phyloP scores from a whole-genome alignment of 2,329 filamentous ascomycete genomes.

The Orbilia javanica region DNA sequence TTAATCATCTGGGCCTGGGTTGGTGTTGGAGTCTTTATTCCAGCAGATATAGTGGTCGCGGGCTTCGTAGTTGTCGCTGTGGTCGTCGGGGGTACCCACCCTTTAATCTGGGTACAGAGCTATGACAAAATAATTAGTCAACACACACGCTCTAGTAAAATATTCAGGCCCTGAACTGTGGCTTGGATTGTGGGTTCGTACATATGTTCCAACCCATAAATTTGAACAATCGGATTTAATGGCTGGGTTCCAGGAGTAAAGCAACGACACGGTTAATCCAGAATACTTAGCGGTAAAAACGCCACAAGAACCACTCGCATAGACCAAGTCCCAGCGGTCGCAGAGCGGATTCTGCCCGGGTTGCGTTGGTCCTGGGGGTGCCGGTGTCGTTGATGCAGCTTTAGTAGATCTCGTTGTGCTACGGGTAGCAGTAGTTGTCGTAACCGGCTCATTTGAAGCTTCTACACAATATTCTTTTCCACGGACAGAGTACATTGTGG shows the following conservation, averaged over 20 bases:
- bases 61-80: not conserved
- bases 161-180: not conserved
- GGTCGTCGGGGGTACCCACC: conserved; percentile 13
- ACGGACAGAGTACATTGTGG: no score
- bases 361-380: conserved; percentile 24
- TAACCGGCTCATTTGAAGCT: not conserved
- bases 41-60: conserved; percentile 28
- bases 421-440: not conserved
- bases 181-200: not conserved
- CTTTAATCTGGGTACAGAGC: conserved; percentile 10
- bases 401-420: not conserved
- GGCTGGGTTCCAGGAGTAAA: conserved; percentile 22
- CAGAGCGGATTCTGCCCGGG: conserved; percentile 15
- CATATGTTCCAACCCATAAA: conserved; percentile 16
- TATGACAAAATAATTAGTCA: no score
- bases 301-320: not conserved
- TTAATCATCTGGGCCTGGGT: conserved; percentile 5
- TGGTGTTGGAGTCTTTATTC: conserved; percentile 62
- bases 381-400: not conserved
- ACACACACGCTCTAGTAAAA: no score
- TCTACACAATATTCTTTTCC: not conserved
- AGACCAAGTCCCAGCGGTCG: conserved; percentile 21
- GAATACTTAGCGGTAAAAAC: conserved; percentile 6
- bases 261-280: conserved; percentile 3
- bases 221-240: conserved; percentile 16